Percentiles rank a stretch among this genome's conserved stretches.
Conservation (phyloP, 352 stramenopile genomes). For the Phytopythium helicoides region DNA sequence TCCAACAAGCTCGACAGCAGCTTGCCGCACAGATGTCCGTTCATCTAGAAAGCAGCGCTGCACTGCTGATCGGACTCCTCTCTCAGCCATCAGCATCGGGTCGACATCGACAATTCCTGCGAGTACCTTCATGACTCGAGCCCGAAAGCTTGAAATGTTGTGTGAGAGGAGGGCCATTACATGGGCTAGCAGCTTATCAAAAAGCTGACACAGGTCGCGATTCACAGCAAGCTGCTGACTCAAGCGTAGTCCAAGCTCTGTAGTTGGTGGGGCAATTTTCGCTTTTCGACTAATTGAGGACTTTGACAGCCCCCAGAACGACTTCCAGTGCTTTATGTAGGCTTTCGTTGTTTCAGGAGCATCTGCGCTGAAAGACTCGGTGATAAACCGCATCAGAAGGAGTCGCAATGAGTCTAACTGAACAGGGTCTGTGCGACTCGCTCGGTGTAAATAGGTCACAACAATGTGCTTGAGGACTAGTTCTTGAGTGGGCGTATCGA, state of each 20-base stretch:
- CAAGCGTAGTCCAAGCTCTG: conserved; percentile 38
- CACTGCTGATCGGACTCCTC: conserved; percentile 52
- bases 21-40: conserved; percentile 76
- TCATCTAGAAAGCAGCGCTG: conserved; percentile 72
- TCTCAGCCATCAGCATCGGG: conserved; percentile 79
- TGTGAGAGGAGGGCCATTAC: conserved; percentile 77
- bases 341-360: conserved; percentile 7
- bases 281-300: conserved; percentile 33
- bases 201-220: conserved; percentile 64
- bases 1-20: conserved; percentile 81
- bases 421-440: conserved; percentile 17
- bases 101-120: conserved; percentile 80
- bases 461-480: conserved; percentile 68
- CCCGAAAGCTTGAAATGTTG: conserved; percentile 65
- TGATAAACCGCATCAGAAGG: conserved; percentile 56
- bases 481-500: background rate
- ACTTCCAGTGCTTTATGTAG: conserved; percentile 45
- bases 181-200: conserved; percentile 66
- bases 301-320: conserved; percentile 35
- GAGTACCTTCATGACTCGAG: conserved; percentile 76
- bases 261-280: conserved; percentile 42
- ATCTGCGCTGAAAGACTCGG: conserved; percentile 14
- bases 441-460: conserved; percentile 44
- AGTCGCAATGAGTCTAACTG: conserved; percentile 50
- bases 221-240: conserved; percentile 46